Base-by-base conservation (phyloP, 805 yeast species). In the Starmerella floris region DNA sequence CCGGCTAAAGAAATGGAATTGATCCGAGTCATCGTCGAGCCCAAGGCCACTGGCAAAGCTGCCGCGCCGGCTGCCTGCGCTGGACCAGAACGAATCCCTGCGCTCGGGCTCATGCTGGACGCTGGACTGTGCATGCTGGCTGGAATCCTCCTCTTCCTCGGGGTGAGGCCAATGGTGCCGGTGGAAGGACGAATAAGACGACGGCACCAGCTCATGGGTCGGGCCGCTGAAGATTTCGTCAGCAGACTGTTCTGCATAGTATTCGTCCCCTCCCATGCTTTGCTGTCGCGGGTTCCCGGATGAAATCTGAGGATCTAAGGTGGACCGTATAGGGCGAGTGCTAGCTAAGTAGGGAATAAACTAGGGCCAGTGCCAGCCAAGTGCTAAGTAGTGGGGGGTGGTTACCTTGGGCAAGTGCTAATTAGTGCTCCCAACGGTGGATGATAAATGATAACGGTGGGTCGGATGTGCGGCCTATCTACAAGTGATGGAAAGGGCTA, bases 1-100 rank as follows among this genome's bases (percentile, higher is more conserved):
- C 3, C 79, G 68, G 10, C 88, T 76, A 61, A 88, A 88, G 58
- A 87, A 88, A 47, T 76, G 72, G 64, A 91, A 88, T 42, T 41
- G 42, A 17, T 34, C 38, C 11, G 28, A 26, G 22, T 45, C 50
- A 9, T 41, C 46, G 26, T 28, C 39, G 22, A 42, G 46, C 11
- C 30, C 38, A 10, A 37, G 23, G 25, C 39, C 39, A 41, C 41
- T 34, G 32, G 46, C 34, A 4, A 23, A 42, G 17, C 44, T 44
- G 21, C 39, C 13, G 19, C 42, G 36, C 13, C 40, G 51, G 38
- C 41, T 31, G 17, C 21, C 9, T 10, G 23, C 32, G 9, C n/a
- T 16, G 35, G 49, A 44, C 37, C 35, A 41, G 21, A 39, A 21
- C 23, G 54, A 51, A 26, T 37, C 42, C 13, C 56, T 37, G 31